These are phyloP conservation scores for Castanea mollissima DNA, from an alignment of 306 rosid genomes.

Conservation along the genomic window DNA sequence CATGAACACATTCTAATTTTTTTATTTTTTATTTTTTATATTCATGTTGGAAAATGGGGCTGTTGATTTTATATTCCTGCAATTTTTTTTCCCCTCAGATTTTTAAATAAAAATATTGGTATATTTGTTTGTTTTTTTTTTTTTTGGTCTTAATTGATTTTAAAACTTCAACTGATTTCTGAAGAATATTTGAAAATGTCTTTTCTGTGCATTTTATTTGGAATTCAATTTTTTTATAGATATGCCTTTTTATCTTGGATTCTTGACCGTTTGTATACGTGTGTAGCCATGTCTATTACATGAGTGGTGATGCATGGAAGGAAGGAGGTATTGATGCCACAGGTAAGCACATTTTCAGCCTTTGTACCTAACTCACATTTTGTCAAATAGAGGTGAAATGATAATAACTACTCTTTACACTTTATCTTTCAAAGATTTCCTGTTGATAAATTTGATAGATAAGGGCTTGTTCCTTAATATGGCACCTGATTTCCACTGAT, in stretches of 20 bases:
- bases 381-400: background rate
- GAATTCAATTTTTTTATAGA: background rate
- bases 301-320: conserved; percentile 99
- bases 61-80: background rate
- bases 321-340: conserved; percentile 99
- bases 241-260: conserved; percentile 4
- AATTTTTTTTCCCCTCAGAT: background rate
- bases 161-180: background rate
- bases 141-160: background rate
- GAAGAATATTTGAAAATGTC: background rate
- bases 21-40: background rate
- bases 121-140: background rate
- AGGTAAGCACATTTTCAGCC: conserved; percentile 50
- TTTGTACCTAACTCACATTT: background rate
- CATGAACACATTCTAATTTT: background rate
- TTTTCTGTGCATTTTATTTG: background rate
- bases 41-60: background rate
- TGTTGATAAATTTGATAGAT: background rate
- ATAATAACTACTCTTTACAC: background rate
- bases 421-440: background rate
- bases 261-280: conserved; percentile 29
- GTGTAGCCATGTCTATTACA: conserved; percentile 89
- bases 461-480: background rate
- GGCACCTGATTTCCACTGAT: background rate
- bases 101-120: background rate